Conservation (phyloP, 2,329 filamentous ascomycete species). For the Colletotrichum nymphaeae region DNA sequence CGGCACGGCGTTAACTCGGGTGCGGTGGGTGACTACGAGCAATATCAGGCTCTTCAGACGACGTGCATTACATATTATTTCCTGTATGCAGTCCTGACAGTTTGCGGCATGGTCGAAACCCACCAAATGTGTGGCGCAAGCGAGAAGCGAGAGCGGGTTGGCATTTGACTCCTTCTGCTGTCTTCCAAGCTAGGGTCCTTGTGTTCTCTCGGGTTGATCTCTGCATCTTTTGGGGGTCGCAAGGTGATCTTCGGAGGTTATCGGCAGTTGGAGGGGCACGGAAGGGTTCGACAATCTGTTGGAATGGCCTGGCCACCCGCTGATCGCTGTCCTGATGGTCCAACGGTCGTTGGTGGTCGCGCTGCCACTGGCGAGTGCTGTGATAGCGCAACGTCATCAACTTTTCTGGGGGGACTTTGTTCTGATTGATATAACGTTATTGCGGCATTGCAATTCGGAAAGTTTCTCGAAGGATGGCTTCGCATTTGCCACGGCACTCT, state of each 20-base stretch:
- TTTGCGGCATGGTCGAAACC: conserved; percentile 7
- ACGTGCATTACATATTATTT: background rate
- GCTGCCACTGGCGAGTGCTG: too few relatives aligned
- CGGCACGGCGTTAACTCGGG: conserved; percentile 21
- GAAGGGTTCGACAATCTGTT: background rate
- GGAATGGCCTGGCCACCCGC: conserved; percentile 23
- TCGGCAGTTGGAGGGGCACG: conserved; percentile 22
- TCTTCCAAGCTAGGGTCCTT: background rate
- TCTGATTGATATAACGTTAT: background rate
- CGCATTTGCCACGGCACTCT: background rate
- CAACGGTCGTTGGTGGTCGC: background rate
- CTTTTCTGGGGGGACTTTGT: background rate
- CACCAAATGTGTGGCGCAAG: conserved; percentile 12
- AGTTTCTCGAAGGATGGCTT: too few relatives aligned
- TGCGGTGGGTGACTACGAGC: background rate
- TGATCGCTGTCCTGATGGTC: conserved; percentile 10
- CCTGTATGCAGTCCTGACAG: conserved; percentile 26
- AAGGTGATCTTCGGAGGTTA: conserved; percentile 31
- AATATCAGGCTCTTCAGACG: background rate
- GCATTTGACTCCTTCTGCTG: background rate
- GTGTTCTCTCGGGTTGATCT: conserved; percentile 16
- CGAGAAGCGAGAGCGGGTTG: conserved; percentile 7
- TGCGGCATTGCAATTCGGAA: background rate
- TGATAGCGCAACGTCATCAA: background rate
- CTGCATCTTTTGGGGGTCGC: conserved; percentile 17